These are phyloP conservation scores for Arabis hirsuta DNA, from an alignment of 345 rosid species.

Conservation along the genomic window DNA sequence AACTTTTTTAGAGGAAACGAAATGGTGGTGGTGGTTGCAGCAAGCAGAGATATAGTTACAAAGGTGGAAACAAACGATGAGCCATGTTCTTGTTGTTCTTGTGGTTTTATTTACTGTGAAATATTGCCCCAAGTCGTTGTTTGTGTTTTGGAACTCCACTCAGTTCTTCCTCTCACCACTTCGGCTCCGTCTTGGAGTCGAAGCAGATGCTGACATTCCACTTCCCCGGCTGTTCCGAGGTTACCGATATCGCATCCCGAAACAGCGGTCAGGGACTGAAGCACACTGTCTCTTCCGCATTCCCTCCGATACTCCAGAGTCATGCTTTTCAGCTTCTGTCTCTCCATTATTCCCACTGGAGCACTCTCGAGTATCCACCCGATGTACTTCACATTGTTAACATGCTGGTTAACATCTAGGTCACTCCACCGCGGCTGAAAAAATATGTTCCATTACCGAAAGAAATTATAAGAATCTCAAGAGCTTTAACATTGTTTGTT, in stretches of 20 bases:
- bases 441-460: slow-evolving; percentile 6
- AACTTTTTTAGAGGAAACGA: slow-evolving; percentile 19
- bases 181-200: slow-evolving; percentile 86
- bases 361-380: slow-evolving; percentile 99
- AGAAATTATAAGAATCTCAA: slow-evolving; percentile 13
- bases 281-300: slow-evolving; percentile 89
- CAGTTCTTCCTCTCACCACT: slow-evolving; percentile 86
- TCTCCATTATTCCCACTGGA: slow-evolving; percentile 84
- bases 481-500: slow-evolving; percentile 5
- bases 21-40: slow-evolving; percentile 19
- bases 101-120: not conserved
- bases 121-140: slow-evolving; percentile 43
- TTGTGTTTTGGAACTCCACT: slow-evolving; percentile 79
- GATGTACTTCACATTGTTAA: slow-evolving; percentile 95
- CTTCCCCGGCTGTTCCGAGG: slow-evolving; percentile 48
- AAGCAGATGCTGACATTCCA: slow-evolving; percentile 94
- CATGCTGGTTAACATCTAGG: slow-evolving; percentile 97
- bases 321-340: slow-evolving; percentile 73
- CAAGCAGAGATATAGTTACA: slow-evolving; percentile 41
- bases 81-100: not conserved
- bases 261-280: slow-evolving; percentile 84
- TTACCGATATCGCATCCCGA: slow-evolving; percentile 52
- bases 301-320: slow-evolving; percentile 95
- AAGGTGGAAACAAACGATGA: slow-evolving; percentile 23
- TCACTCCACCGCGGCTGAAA: slow-evolving; percentile 97